Evolutionary conservation across 1,139 yeast species (phyloP).

Genomic region (Pichia sp.): DNA sequence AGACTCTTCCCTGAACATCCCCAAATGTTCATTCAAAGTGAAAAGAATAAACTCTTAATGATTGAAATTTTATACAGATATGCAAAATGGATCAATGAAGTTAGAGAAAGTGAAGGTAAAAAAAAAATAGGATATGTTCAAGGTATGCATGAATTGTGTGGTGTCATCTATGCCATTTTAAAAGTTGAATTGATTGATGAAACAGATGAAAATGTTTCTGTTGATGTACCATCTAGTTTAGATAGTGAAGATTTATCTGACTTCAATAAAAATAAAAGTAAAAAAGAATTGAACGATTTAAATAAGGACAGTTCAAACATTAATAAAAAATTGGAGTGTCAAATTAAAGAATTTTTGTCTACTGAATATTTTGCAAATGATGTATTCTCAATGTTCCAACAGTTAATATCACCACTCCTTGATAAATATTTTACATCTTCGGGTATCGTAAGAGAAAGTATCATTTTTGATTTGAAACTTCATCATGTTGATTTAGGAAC

Average conservation of each 20-base stretch:
- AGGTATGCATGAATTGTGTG: constrained; percentile 66
- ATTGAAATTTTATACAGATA: constrained; percentile 49
- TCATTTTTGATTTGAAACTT: constrained; percentile 46
- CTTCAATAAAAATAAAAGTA: constrained; percentile 1
- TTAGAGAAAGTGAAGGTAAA: constrained; percentile 34
- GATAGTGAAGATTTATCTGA: constrained; percentile 5
- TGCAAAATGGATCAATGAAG: constrained; percentile 34
- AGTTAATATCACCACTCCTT: constrained; percentile 36
- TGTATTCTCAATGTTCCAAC: constrained; percentile 41
- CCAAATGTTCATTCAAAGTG: constrained; percentile 37
- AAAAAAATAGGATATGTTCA: constrained; percentile 47
- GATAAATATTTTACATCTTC: constrained; percentile 36
- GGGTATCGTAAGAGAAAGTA: constrained; percentile 24
- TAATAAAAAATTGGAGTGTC: constrained; percentile 17
- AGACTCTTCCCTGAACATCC: constrained; percentile 56
- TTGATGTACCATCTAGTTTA: constrained; percentile 6
- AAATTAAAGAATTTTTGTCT: constrained; percentile 36
- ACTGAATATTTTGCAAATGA: constrained; percentile 40
- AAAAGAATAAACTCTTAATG: constrained; percentile 37
- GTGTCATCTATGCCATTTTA: constrained; percentile 42
- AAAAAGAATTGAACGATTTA: constrained; percentile 3
- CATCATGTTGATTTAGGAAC: constrained; percentile 33
- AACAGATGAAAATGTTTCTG: constrained; percentile 17
- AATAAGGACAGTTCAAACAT: constrained; percentile 16
- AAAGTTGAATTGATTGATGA: constrained; percentile 16